These are phyloP conservation scores for Gomphus bonarii DNA, from an alignment of 1,284 basidiomycete species.

Conservation along the genomic window DNA sequence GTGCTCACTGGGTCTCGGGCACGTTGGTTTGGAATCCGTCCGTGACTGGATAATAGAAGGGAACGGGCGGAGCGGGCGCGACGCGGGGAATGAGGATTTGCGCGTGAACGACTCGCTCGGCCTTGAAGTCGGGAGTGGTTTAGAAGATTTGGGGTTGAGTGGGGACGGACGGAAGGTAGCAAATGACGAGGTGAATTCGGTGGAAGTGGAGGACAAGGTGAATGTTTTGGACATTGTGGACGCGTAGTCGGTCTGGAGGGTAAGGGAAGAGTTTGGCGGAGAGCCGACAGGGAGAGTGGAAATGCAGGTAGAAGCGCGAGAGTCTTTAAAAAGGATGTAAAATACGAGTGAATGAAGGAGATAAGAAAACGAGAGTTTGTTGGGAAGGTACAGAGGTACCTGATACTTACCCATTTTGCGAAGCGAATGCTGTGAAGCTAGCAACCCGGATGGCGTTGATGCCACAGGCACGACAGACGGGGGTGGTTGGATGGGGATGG, in stretches of 20 bases:
- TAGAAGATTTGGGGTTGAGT: slow-evolving; percentile 2
- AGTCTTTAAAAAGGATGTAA: neutral
- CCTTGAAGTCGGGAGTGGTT: neutral
- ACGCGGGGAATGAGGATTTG: slow-evolving; percentile 47
- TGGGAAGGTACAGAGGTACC: neutral
- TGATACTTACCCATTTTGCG: slow-evolving; percentile 4
- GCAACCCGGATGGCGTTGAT: no score
- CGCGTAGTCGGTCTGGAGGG: neutral
- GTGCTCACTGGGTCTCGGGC: slow-evolving; percentile 12
- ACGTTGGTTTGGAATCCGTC: slow-evolving; percentile 18
- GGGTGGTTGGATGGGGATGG: neutral
- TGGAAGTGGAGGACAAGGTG: slow-evolving; percentile 12
- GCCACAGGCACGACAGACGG: neutral
- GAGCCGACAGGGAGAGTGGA: neutral
- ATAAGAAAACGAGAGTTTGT: neutral
- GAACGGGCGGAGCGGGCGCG: slow-evolving; percentile 67
- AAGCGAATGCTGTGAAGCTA: neutral
- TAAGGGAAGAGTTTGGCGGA: neutral
- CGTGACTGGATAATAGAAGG: slow-evolving; percentile 39
- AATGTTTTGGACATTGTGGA: neutral
- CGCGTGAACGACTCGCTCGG: slow-evolving; percentile 26
- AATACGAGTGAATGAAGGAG: neutral
- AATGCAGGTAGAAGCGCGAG: neutral
- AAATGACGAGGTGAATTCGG: neutral
- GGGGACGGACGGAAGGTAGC: slow-evolving; percentile 13